Conservation (phyloP, 148 eudicot species). For the Silene conica region DNA sequence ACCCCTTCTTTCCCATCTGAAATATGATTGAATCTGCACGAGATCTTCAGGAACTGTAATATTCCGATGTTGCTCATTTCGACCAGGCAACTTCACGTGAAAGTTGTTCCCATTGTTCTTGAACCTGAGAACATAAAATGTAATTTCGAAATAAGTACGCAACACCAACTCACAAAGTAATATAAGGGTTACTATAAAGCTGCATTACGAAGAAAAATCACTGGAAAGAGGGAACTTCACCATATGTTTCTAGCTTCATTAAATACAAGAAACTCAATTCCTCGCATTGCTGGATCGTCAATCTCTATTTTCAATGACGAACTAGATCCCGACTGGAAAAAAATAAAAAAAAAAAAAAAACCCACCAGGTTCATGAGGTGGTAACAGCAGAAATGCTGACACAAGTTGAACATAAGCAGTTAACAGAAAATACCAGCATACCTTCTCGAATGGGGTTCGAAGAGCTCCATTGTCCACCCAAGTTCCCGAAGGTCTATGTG, state of each 20-base stretch:
- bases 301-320: constrained; percentile 64
- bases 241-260: constrained; percentile 82
- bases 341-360: too few relatives aligned
- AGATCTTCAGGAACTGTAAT: constrained; percentile 91
- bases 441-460: constrained; percentile 76
- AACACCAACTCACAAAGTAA: neutral
- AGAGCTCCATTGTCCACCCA: constrained; percentile 69
- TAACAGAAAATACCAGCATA: constrained; percentile 25
- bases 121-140: constrained; percentile 45
- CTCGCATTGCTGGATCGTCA: constrained; percentile 76
- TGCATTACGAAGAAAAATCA: constrained; percentile 6
- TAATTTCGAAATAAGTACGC: constrained; percentile 1
- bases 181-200: constrained; percentile 4
- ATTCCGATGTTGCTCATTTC: constrained; percentile 34
- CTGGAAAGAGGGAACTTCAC: constrained; percentile 28
- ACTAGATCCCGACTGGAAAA: constrained; percentile 75
- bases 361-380: constrained; percentile 8
- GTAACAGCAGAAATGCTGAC: neutral
- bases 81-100: constrained; percentile 52
- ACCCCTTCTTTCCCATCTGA: constrained; percentile 97
- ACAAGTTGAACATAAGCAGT: neutral
- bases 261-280: constrained; percentile 81
- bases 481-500: constrained; percentile 69
- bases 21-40: constrained; percentile 88
- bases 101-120: constrained; percentile 84